These are phyloP conservation scores for Neopestalotiopsis sp. DNA, from an alignment of 2,329 filamentous ascomycete species.

Conservation along the genomic window DNA sequence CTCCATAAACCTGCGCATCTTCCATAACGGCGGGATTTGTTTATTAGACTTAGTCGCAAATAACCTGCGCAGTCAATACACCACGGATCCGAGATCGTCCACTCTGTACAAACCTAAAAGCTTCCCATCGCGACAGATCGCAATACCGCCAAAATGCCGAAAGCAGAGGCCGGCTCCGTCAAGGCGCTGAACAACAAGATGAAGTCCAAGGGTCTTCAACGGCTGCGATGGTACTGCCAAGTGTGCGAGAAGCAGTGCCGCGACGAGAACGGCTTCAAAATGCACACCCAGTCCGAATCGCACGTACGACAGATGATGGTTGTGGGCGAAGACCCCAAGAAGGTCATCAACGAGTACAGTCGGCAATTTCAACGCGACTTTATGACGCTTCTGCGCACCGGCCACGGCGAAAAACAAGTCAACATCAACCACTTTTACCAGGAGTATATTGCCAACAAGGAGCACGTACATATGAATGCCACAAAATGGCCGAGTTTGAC, in stretches of 20 bases:
- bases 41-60: too few species aligned
- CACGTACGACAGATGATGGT: conserved; percentile 90
- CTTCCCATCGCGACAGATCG: not conserved
- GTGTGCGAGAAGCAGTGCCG: conserved; percentile 78
- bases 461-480: conserved; percentile 92
- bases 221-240: conserved; percentile 90
- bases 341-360: conserved; percentile 82
- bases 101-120: not conserved
- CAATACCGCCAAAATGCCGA: conserved; percentile 70
- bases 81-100: not conserved
- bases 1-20: too few species aligned
- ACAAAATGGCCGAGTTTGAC: conserved; percentile 89
- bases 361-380: conserved; percentile 85
- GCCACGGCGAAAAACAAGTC: conserved; percentile 89
- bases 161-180: conserved; percentile 90
- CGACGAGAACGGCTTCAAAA: conserved; percentile 91
- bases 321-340: conserved; percentile 86
- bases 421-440: conserved; percentile 95
- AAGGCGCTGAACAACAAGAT: conserved; percentile 91
- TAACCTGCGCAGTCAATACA: not conserved
- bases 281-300: conserved; percentile 82
- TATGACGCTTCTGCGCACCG: conserved; percentile 75
- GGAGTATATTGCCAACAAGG: conserved; percentile 85
- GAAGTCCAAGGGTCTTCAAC: conserved; percentile 79
- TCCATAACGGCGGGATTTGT: too few species aligned